Evolutionary conservation across 1,284 basidiomycete species (phyloP).

Genomic region (Moesziomyces sp.): DNA sequence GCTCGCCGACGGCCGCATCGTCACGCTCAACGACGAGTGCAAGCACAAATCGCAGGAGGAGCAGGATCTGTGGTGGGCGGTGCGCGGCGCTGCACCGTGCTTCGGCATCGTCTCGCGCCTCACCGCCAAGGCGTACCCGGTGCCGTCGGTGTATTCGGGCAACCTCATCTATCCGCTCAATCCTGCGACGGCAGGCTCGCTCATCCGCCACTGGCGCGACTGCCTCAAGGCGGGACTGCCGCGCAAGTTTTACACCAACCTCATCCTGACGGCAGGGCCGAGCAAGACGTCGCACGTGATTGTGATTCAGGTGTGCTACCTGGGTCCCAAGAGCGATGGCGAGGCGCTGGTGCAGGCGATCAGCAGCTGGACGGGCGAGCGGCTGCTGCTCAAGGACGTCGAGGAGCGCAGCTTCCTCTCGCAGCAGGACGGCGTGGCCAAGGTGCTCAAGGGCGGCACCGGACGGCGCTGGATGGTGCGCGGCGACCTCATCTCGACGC

Average conservation of each 20-base stretch:
- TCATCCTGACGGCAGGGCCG: constrained; percentile 84
- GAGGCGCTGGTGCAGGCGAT: constrained; percentile 82
- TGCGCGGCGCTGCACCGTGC: constrained; percentile 84
- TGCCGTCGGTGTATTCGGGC: constrained; percentile 87
- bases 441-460: constrained; percentile 84
- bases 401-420: constrained; percentile 85
- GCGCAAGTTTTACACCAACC: constrained; percentile 85
- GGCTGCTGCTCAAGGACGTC: constrained; percentile 84
- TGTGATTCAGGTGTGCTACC: constrained; percentile 88
- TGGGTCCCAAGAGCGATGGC: constrained; percentile 78
- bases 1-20: constrained; percentile 59
- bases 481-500: constrained; percentile 73
- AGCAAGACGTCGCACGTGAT: constrained; percentile 71
- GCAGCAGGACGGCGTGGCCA: constrained; percentile 89
- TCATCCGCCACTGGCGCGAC: constrained; percentile 90
- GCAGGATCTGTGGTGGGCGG: constrained; percentile 81
- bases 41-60: constrained; percentile 59
- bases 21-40: constrained; percentile 53
- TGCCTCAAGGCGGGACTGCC: constrained; percentile 81
- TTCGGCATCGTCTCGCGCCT: constrained; percentile 88
- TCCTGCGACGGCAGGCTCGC: constrained; percentile 80
- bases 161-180: constrained; percentile 90
- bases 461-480: constrained; percentile 53
- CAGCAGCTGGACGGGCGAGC: constrained; percentile 80
- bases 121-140: constrained; percentile 83